Evolutionary conservation across 139 green algal genomes (phyloP).

Genomic region (Yamagishiella unicocca): DNA sequence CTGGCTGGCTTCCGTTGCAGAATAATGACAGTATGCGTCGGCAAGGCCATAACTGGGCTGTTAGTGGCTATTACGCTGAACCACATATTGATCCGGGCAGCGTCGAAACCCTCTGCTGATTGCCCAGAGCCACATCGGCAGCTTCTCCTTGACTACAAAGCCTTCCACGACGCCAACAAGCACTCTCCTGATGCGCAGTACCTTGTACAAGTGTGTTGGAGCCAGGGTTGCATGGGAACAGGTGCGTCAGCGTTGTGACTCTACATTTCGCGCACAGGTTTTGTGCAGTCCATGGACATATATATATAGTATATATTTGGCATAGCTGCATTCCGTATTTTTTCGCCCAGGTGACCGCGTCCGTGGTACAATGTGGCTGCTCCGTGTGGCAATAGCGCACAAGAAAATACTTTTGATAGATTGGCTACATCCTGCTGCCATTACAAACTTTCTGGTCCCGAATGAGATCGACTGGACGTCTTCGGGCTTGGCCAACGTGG

Average conservation of each 20-base stretch:
- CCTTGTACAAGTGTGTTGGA: not conserved
- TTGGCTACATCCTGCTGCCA: not conserved
- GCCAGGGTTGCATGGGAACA: not conserved
- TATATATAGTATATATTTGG: no score
- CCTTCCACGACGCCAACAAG: not conserved
- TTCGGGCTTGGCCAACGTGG: not conserved
- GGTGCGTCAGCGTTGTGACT: not conserved
- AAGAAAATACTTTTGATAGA: not conserved
- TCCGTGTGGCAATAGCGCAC: not conserved
- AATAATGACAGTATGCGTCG: no score
- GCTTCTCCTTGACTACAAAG: not conserved
- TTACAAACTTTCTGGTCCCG: not conserved
- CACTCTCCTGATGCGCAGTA: not conserved
- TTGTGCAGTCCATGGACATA: not conserved
- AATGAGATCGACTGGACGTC: not conserved
- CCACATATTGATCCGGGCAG: no score
- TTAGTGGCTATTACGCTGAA: no score
- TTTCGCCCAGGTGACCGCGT: slow-evolving; percentile 1
- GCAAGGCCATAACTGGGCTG: no score
- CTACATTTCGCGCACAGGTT: not conserved
- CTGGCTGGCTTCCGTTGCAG: no score
- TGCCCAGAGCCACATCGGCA: not conserved
- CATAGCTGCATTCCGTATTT: no score
- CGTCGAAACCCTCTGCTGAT: not conserved
- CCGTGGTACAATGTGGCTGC: not conserved